Evolutionary conservation across 306 rosid species (phyloP).

Genomic region (Datisca glomerata): DNA sequence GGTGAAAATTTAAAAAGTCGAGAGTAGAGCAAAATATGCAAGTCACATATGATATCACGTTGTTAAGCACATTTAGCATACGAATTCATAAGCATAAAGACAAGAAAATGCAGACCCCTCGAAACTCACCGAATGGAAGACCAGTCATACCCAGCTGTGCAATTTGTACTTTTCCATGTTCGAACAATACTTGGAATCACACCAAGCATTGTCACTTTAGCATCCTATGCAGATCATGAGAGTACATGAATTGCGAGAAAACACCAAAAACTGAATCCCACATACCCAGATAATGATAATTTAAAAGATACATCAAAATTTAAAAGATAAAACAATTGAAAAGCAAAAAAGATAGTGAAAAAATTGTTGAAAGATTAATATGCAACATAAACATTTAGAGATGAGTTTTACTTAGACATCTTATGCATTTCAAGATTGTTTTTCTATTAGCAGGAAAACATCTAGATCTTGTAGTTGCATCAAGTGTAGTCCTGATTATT

Average conservation of each 20-base stretch:
- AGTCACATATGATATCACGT: not conserved
- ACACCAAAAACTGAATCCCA: no score
- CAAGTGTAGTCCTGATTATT: no score
- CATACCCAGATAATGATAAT: no score
- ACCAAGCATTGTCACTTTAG: slow-evolving; percentile 95
- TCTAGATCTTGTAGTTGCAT: no score
- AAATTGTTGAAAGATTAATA: no score
- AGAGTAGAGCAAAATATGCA: slow-evolving; percentile 1
- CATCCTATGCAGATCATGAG: slow-evolving; percentile 25
- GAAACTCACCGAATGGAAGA: slow-evolving; percentile 69
- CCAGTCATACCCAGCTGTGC: slow-evolving; percentile 70
- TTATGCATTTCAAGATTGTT: no score
- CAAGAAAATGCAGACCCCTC: slow-evolving; percentile 1
- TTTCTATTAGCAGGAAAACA: no score
- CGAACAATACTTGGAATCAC: slow-evolving; percentile 90
- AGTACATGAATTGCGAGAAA: slow-evolving; percentile 2
- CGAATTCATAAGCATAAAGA: not conserved
- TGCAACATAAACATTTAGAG: no score
- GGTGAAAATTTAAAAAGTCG: not conserved
- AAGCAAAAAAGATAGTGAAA: no score
- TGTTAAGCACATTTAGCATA: not conserved
- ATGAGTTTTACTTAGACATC: no score
- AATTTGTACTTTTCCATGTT: slow-evolving; percentile 71
- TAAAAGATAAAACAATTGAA: no score
- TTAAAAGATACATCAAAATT: no score